Evolutionary conservation across 257 asterid species (phyloP), one percentile per base, ranked within the genome.

Genomic region (Cinchona pubescens): DNA sequence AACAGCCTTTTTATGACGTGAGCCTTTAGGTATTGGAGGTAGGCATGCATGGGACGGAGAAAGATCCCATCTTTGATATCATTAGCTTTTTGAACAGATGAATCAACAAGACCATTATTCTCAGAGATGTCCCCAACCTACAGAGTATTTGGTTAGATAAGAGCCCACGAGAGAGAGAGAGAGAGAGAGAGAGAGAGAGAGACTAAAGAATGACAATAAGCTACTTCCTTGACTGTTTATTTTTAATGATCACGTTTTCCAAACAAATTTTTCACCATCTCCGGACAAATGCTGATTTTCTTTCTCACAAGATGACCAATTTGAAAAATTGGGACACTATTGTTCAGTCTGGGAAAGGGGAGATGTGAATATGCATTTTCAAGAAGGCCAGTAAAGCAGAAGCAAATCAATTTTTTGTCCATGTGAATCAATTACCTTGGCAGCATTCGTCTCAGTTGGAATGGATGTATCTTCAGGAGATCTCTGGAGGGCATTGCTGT

Each of bases 81-180:
- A 65, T 43, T 67, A 75, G 70, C 73, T 66, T 35, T 86, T 63
- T 74, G 69, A 72, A 69, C 74, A 45, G 58, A 48, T 63, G 81
- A 30, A 76, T 67, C 80, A 65, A 46, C 78, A 45, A n/a, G 27
- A 67, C 64, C 84, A 68, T 75, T 55, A 55, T 43, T 68, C 69
- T 38, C 76, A 70, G 84, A 45, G 72, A 81, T 71, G 72, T 72
- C 71, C 56, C 76, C 91, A 70, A 59, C 90, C 96, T 90, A 72
- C 75, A 61, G 32, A 37, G 15, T 0, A 43, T 25, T 46, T 34
- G 42, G 40, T 67, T 43, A 67, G 58, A 38, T 21, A 60, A 29
- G 46, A n/a, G n/a, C n/a, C n/a, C n/a, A n/a, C 63, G 42, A 76
- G 53, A 70, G 75, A 65, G 67, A 49, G 43, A 16, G 32, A 48